phyloP scores from a whole-genome alignment of 1,284 basidiomycete genomes.

The Laetiporus sulphureus region DNA sequence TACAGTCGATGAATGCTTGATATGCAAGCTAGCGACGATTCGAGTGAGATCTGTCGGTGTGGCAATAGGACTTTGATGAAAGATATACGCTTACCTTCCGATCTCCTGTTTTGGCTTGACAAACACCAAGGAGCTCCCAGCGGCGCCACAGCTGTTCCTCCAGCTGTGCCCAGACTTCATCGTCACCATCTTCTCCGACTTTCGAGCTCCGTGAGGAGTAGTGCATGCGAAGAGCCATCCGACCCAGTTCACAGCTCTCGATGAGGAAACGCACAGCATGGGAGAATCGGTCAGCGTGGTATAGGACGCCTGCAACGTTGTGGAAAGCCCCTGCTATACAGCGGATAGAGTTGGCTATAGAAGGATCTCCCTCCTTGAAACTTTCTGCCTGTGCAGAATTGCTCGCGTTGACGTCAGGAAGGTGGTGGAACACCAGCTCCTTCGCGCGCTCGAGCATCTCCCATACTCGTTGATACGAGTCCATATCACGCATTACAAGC shows the following conservation, averaged over 20 bases:
- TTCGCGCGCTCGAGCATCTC: slow-evolving; percentile 41
- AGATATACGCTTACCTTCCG: slow-evolving; percentile 52
- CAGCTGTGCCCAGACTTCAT: slow-evolving; percentile 51
- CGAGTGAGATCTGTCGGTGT: no score
- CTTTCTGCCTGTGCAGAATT: background rate
- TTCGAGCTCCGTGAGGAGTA: background rate
- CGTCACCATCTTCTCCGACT: slow-evolving; percentile 13
- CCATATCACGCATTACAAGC: slow-evolving; percentile 38
- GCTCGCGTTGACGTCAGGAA: background rate
- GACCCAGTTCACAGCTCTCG: slow-evolving; percentile 50
- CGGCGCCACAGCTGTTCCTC: slow-evolving; percentile 59
- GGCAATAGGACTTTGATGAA: no score
- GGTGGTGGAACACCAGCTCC: slow-evolving; percentile 7
- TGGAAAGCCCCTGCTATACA: slow-evolving; percentile 65
- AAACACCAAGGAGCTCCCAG: slow-evolving; percentile 76
- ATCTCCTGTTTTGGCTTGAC: slow-evolving; percentile 67
- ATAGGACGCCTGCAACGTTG: slow-evolving; percentile 56
- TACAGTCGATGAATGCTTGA: slow-evolving; percentile 45
- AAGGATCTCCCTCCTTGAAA: background rate
- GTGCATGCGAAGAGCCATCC: slow-evolving; percentile 31
- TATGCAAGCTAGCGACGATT: slow-evolving; percentile 44
- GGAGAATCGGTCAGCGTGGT: slow-evolving; percentile 52
- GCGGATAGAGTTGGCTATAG: slow-evolving; percentile 46
- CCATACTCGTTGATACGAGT: slow-evolving; percentile 44
- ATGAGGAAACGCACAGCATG: slow-evolving; percentile 60